These are phyloP conservation scores for Bryoerythrophyllum caledonicum DNA, from an alignment of 225 moss, liverwort and hornwort species.

Conservation along the genomic window DNA sequence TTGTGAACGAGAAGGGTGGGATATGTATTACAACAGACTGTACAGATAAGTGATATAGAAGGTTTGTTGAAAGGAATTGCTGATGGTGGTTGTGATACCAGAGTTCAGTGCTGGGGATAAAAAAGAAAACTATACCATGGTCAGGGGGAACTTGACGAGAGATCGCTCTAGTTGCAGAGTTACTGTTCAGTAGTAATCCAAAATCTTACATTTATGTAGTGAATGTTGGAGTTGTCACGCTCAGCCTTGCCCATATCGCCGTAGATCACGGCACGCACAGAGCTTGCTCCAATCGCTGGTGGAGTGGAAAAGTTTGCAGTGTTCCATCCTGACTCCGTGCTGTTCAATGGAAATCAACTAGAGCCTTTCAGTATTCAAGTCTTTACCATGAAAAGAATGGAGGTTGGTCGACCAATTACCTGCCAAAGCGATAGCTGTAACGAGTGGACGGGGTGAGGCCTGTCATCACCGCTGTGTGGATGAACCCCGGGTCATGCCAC, in stretches of 20 bases:
- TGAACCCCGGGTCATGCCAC: constrained; percentile 69
- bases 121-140: too few species aligned
- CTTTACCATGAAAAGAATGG: neutral
- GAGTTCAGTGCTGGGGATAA: too few species aligned
- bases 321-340: constrained; percentile 47
- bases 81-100: too few species aligned
- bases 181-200: neutral
- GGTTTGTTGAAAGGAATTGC: too few species aligned
- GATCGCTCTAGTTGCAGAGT: neutral
- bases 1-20: too few species aligned
- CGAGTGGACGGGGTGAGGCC: constrained; percentile 43
- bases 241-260: constrained; percentile 73
- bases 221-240: constrained; percentile 48
- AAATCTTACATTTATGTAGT: constrained; percentile 28
- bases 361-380: neutral
- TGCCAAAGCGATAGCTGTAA: constrained; percentile 56
- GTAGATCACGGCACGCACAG: constrained; percentile 49
- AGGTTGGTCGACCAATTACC: constrained; percentile 26
- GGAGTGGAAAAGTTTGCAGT: constrained; percentile 47
- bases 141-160: too few species aligned
- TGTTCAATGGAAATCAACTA: constrained; percentile 15
- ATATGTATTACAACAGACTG: too few species aligned
- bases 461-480: constrained; percentile 60
- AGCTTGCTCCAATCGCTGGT: constrained; percentile 39
- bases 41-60: too few species aligned